These are phyloP conservation scores for Aureobasidium pullulans DNA, from an alignment of 2,329 filamentous ascomycete genomes.

Conservation along the genomic window DNA sequence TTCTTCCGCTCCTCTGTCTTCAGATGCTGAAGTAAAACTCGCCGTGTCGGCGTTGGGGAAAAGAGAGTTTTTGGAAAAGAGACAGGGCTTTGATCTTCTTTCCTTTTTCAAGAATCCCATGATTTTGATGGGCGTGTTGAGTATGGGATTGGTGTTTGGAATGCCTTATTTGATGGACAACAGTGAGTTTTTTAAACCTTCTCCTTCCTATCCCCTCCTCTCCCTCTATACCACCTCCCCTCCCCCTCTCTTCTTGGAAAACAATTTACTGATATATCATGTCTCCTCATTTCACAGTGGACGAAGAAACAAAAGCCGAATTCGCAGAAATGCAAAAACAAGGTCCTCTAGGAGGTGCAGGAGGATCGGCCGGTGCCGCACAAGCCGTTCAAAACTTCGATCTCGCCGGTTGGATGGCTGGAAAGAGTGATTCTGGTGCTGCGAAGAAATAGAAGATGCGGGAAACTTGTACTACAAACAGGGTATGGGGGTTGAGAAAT, in stretches of 20 bases:
- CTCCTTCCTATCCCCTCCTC: neutral
- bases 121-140: conserved; percentile 85
- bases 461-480: too few species aligned
- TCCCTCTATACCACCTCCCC: too few species aligned
- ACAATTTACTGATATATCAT: conserved; percentile 19
- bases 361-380: conserved; percentile 30
- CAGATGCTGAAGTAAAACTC: conserved; percentile 42
- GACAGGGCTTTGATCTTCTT: conserved; percentile 59
- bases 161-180: conserved; percentile 95
- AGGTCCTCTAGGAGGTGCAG: conserved; percentile 49
- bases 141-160: conserved; percentile 75
- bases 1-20: conserved; percentile 11
- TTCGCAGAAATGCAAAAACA: conserved; percentile 82
- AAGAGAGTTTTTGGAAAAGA: conserved; percentile 72
- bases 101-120: conserved; percentile 88
- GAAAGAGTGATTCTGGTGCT: conserved; percentile 28
- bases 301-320: conserved; percentile 88
- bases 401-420: conserved; percentile 62
- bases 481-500: too few species aligned
- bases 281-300: conserved; percentile 54
- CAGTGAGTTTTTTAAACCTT: conserved; percentile 53
- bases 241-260: too few species aligned
- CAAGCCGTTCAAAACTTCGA: conserved; percentile 57
- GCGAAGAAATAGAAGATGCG: neutral
- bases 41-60: conserved; percentile 54